Evolutionary conservation across 2,329 filamentous ascomycete species (phyloP).

Genomic region (Drechslerella stenobrocha): DNA sequence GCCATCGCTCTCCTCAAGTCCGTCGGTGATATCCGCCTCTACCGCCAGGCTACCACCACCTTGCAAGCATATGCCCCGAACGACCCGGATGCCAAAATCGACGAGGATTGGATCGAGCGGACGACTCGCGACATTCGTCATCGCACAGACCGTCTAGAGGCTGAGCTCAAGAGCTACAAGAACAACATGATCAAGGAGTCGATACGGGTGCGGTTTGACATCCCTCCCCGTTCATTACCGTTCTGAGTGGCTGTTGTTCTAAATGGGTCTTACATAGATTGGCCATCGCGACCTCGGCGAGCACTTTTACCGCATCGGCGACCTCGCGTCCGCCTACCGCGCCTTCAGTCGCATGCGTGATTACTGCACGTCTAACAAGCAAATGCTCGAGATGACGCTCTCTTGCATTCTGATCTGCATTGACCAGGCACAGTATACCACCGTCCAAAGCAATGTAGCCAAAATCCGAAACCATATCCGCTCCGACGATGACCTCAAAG

Average conservation of each 20-base stretch:
- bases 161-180: conserved; percentile 87
- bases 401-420: conserved; percentile 76
- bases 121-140: conserved; percentile 64
- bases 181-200: conserved; percentile 98
- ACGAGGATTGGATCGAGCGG: conserved; percentile 74
- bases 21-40: conserved; percentile 72
- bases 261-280: conserved; percentile 64
- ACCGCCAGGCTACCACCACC: conserved; percentile 69
- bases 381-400: conserved; percentile 79
- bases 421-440: conserved; percentile 75
- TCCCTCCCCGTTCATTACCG: neutral
- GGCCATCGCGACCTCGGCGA: conserved; percentile 88
- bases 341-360: conserved; percentile 85
- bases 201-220: conserved; percentile 68
- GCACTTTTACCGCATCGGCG: conserved; percentile 78
- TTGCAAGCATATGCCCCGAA: conserved; percentile 67
- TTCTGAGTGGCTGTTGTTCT: too few relatives aligned
- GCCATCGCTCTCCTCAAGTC: conserved; percentile 75
- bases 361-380: conserved; percentile 79
- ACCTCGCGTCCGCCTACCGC: conserved; percentile 72
- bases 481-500: conserved; percentile 59
- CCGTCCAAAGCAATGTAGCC: conserved; percentile 66
- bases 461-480: conserved; percentile 66
- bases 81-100: conserved; percentile 69
- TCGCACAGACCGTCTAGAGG: conserved; percentile 76